Evolutionary conservation across 257 asterid genomes (phyloP), one percentile per base, ranked within the genome.

Genomic region (Petunia secreta): DNA sequence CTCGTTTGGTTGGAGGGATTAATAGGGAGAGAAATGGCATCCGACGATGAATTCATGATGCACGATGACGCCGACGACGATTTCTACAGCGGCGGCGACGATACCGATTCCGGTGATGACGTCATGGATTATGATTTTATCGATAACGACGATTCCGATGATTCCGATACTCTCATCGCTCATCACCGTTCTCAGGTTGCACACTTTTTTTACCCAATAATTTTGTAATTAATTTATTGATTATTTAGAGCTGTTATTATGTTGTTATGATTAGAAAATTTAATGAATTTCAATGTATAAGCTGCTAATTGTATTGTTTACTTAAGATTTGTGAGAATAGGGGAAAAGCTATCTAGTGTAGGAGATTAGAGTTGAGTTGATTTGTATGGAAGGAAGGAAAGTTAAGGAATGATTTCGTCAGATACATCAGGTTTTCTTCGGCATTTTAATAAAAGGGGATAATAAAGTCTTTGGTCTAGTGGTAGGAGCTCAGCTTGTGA

Each of bases 91-190:
- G 91, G 89, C 69, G 92, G 82, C 41, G 89, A 85, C 11, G 95
- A 1, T 2, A 44, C 81, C n/a, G 91, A 91, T 58, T 87, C 93
- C 82, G 95, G 87, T 66, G 93, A 87, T 58, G 95, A 90, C 84
- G 91, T 82, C 74, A 86, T 91, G 86, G 92, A 92, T 82, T 90
- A 90, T 65, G 97, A 88, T 15, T 94, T 92, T 82, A 85, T 89
- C 74, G 98, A 92, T 83, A 87, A 90, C 44, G 98, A 90, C 44
- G 98, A 90, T 65, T 89, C 97, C 1, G 97, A 92, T 79, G 97
- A 94, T 83, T 89, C 92, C 48, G 98, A 90, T 85, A 94, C 88
- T 64, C 77, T 81, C 44, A 78, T 86, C 79, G 79, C 92, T 53
- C 84, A 85, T 83, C 87, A 83, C 65, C 97, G 97, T 78, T 90